Base-by-base conservation (phyloP, 2,329 filamentous ascomycete genomes). In the Aphanocladium album region DNA sequence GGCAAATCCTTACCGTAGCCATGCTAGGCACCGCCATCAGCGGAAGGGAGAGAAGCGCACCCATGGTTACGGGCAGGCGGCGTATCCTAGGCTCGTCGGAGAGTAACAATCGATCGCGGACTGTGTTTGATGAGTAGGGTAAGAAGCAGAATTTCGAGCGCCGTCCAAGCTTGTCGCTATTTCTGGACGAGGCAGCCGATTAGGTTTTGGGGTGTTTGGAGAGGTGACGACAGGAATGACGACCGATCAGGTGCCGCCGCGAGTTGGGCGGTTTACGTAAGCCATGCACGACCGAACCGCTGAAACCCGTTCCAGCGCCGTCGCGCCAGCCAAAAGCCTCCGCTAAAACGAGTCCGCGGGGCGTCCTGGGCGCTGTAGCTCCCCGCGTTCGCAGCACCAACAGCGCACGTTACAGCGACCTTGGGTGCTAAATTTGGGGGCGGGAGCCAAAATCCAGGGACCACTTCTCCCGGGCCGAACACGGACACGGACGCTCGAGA, bases 21-120 rank as follows among this genome's bases (percentile, higher is more conserved):
- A 90, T 78, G 78, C 91, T 91, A 64, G 95, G 95, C 67, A 99
- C 75, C 67, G 91, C 93, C 76, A 99, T 79, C 64, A 99, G 81
- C 67, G 95, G 95, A 64, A 99, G 76, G 64, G 93, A 97, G 60
- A 99, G 83, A 70, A 96, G 79, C 67, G 91, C 93, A 71, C 95
- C 95, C 95, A 99, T 99, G 57, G 61, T 67, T 60, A 60, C 33
- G 41, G 41, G 51, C n/a, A 8, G 56, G 35, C 5, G 49, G 47
- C 12, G 46, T 52, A 5, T 1, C 37, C 19, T 25, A 39, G 19
- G 37, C 19, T 30, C n/a, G 3, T 37, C 11, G 30, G 17, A 19
- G 23, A 25, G n/a, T 12, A 53, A 8, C 14, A 21, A 21, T 54
- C 9, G 19, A 25, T 56, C 39, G n/a, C 19, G n/a, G 27, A n/a